These are phyloP conservation scores for Penicillium sp. DNA, from an alignment of 2,329 filamentous ascomycete genomes.

Conservation along the genomic window DNA sequence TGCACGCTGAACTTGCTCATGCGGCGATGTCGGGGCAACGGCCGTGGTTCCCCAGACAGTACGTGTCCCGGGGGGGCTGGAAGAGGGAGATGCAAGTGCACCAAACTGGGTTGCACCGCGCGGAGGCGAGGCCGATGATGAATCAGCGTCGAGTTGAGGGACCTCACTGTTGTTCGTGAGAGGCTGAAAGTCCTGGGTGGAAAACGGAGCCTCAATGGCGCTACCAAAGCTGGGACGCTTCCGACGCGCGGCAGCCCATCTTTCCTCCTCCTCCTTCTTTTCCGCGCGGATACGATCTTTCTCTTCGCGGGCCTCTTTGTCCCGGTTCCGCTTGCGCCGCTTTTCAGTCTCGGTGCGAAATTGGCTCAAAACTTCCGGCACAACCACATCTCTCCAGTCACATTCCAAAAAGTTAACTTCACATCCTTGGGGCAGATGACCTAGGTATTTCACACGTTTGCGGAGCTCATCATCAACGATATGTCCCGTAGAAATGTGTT, in stretches of 20 bases:
- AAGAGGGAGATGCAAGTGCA: constrained; percentile 67
- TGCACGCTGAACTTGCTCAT: constrained; percentile 37
- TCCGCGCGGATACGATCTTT: constrained; percentile 78
- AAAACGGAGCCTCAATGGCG: constrained; percentile 44
- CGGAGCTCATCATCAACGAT: constrained; percentile 79
- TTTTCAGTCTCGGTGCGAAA: constrained; percentile 73
- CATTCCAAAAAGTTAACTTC: constrained; percentile 88
- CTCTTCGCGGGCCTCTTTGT: constrained; percentile 81
- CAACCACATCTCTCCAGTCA: constrained; percentile 88
- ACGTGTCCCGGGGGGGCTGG: constrained; percentile 66
- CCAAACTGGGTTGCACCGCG: constrained; percentile 41
- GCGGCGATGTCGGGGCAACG: constrained; percentile 54
- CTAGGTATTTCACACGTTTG: constrained; percentile 78
- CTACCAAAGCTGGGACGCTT: constrained; percentile 48
- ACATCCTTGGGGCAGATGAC: constrained; percentile 82
- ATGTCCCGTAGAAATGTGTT: constrained; percentile 82
- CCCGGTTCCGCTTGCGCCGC: constrained; percentile 67
- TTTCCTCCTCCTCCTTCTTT: constrained; percentile 65
- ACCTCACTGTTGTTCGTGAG: constrained; percentile 40
- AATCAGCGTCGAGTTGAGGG: constrained; percentile 23
- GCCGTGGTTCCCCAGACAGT: constrained; percentile 91
- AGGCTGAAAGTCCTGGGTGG: constrained; percentile 60
- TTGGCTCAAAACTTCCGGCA: constrained; percentile 63
- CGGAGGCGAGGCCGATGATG: constrained; percentile 39
- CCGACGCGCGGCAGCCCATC: constrained; percentile 62